These are phyloP conservation scores for Chaetomiaceae sp. DNA, from an alignment of 2,329 filamentous ascomycete species.

Conservation along the genomic window DNA sequence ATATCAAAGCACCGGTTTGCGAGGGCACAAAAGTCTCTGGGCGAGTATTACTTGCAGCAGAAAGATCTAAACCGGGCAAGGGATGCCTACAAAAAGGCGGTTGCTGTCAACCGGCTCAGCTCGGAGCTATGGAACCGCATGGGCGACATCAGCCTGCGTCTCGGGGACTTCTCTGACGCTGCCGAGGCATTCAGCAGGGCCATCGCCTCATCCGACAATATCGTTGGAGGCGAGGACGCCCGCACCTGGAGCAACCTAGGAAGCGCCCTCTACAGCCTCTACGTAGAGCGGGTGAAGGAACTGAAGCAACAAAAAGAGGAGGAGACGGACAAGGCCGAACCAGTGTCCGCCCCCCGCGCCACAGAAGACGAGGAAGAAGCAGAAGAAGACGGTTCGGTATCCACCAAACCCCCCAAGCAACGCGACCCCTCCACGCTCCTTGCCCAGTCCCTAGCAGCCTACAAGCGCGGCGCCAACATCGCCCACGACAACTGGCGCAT, in stretches of 20 bases:
- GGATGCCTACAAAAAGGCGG: constrained; percentile 72
- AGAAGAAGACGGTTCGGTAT: constrained; percentile 18
- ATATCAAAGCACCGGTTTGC: constrained; percentile 77
- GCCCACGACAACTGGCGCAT: constrained; percentile 87
- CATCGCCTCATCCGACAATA: constrained; percentile 58
- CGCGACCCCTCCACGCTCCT: constrained; percentile 60
- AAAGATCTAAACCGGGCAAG: constrained; percentile 66
- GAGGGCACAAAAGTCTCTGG: constrained; percentile 81
- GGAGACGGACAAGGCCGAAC: constrained; percentile 27
- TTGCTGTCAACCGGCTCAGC: constrained; percentile 75
- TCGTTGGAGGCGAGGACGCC: constrained; percentile 78
- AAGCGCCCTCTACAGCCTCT: constrained; percentile 71
- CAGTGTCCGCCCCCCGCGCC: constrained; percentile 15
- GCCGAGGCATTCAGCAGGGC: constrained; percentile 78
- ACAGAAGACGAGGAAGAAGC: constrained; percentile 29
- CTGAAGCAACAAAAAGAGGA: constrained; percentile 30
- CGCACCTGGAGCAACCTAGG: constrained; percentile 95
- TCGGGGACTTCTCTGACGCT: constrained; percentile 72
- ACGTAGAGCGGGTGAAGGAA: constrained; percentile 47
- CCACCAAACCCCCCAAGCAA: constrained; percentile 8
- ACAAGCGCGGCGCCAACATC: constrained; percentile 79
- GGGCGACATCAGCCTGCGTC: constrained; percentile 79
- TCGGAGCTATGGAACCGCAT: constrained; percentile 83
- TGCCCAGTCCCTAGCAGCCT: constrained; percentile 72
- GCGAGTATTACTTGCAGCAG: constrained; percentile 66